Evolutionary conservation across 192 early-diverging fungal genomes (phyloP).

Genomic region (Umbelopsis vinacea): DNA sequence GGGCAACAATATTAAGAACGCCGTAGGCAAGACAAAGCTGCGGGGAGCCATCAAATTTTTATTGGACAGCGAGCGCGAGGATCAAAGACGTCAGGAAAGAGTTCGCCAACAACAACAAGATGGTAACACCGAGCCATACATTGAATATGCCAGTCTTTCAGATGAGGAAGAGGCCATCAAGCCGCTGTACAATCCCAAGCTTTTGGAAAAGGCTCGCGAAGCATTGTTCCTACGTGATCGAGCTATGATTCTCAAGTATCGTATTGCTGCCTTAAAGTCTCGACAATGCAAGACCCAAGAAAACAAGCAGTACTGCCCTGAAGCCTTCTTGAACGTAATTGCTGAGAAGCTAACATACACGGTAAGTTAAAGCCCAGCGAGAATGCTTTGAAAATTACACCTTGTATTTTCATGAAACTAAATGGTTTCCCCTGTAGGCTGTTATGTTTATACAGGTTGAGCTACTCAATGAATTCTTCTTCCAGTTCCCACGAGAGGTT

Average conservation of each 20-base stretch:
- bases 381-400: no score
- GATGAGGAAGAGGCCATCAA: constrained; percentile 62
- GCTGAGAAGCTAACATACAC: constrained; percentile 95
- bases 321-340: constrained; percentile 89
- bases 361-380: constrained; percentile 26
- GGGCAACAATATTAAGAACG: constrained; percentile 71
- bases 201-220: constrained; percentile 80
- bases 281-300: constrained; percentile 80
- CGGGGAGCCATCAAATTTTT: constrained; percentile 85
- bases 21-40: constrained; percentile 79
- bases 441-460: constrained; percentile 99
- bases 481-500: constrained; percentile 95
- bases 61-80: constrained; percentile 70
- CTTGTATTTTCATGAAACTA: no score
- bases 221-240: constrained; percentile 80
- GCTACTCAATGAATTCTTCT: constrained; percentile 97
- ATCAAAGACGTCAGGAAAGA: constrained; percentile 34
- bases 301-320: constrained; percentile 93
- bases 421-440: constrained; percentile 44
- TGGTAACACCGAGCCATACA: constrained; percentile 24
- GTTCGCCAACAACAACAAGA: constrained; percentile 27
- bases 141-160: constrained; percentile 36
- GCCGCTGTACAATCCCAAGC: constrained; percentile 70
- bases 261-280: constrained; percentile 80
- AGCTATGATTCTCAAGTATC: constrained; percentile 75